Evolutionary conservation across 306 rosid species (phyloP).

Genomic region (Corylus heterophylla): DNA sequence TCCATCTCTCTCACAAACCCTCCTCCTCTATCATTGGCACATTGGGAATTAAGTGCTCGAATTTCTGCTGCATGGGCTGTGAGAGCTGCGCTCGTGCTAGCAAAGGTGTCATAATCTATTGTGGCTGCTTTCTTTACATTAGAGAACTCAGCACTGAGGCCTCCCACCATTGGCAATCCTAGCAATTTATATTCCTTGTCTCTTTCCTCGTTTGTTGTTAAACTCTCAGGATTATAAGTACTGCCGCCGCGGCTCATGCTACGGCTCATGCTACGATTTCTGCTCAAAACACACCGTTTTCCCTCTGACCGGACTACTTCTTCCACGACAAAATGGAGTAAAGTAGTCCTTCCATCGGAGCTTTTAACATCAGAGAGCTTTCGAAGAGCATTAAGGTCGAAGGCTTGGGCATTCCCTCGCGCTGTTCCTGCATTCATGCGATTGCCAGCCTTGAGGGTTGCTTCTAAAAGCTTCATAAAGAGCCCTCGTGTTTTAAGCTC

Average conservation of each 20-base stretch:
- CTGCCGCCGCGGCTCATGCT: conserved; percentile 37
- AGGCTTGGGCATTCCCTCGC: conserved; percentile 94
- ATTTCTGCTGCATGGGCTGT: conserved; percentile 42
- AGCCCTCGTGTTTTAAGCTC: conserved; percentile 79
- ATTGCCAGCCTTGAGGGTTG: conserved; percentile 91
- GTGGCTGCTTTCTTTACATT: conserved; percentile 75
- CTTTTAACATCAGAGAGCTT: conserved; percentile 91
- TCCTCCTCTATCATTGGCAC: conserved; percentile 49
- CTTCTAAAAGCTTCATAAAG: conserved; percentile 86
- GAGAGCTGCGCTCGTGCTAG: conserved; percentile 48
- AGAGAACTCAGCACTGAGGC: conserved; percentile 79
- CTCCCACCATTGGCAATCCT: conserved; percentile 90
- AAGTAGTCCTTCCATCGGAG: conserved; percentile 80
- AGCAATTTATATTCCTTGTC: conserved; percentile 65
- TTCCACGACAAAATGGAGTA: conserved; percentile 91
- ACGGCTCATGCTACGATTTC: conserved; percentile 52
- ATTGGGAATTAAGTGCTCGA: conserved; percentile 36
- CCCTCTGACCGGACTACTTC: conserved; percentile 95
- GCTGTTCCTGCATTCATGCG: conserved; percentile 94
- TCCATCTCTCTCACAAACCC: conserved; percentile 70
- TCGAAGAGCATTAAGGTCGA: conserved; percentile 72
- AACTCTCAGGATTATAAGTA: conserved; percentile 26
- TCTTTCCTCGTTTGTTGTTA: conserved; percentile 50
- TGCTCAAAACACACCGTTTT: conserved; percentile 64
- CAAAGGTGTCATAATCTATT: conserved; percentile 55